Conservation (phyloP, 192 early-diverging fungal genomes). For the Coemansia interrupta region DNA sequence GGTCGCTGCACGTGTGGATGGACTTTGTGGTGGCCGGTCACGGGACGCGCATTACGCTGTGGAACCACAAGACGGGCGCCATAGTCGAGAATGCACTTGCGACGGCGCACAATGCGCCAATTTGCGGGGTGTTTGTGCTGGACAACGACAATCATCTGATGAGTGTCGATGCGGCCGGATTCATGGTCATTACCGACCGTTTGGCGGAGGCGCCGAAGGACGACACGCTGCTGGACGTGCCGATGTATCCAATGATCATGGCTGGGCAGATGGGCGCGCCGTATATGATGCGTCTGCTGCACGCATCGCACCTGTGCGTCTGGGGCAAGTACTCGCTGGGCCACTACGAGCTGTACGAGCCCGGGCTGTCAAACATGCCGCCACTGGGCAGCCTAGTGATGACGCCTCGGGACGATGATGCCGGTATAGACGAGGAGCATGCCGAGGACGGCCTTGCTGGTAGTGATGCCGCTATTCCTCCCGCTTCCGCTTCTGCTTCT, state of each 20-base stretch:
- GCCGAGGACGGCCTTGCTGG: neutral
- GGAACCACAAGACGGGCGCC: constrained; percentile 48
- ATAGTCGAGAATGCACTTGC: constrained; percentile 20
- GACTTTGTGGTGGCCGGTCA: constrained; percentile 43
- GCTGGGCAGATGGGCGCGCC: constrained; percentile 43
- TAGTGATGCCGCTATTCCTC: no score
- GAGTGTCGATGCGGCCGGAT: constrained; percentile 37
- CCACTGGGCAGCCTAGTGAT: constrained; percentile 34
- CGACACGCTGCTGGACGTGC: constrained; percentile 42
- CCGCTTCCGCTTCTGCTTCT: no score
- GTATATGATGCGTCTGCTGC: constrained; percentile 50
- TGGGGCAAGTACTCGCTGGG: constrained; percentile 47
- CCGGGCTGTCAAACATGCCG: constrained; percentile 37
- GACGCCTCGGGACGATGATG: neutral
- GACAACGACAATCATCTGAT: constrained; percentile 46
- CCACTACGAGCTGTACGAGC: constrained; percentile 51
- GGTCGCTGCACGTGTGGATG: constrained; percentile 40
- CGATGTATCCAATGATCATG: constrained; percentile 44
- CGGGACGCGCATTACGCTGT: constrained; percentile 32
- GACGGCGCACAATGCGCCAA: constrained; percentile 31
- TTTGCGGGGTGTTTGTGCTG: constrained; percentile 46
- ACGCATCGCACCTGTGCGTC: constrained; percentile 51
- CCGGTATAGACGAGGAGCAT: neutral
- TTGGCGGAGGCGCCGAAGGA: neutral
- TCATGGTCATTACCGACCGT: constrained; percentile 38